A percentile compares a stretch with the other conserved stretches of the same genome.
Conservation (phyloP, 2,329 filamentous ascomycete species). For the Penicillium sp. region DNA sequence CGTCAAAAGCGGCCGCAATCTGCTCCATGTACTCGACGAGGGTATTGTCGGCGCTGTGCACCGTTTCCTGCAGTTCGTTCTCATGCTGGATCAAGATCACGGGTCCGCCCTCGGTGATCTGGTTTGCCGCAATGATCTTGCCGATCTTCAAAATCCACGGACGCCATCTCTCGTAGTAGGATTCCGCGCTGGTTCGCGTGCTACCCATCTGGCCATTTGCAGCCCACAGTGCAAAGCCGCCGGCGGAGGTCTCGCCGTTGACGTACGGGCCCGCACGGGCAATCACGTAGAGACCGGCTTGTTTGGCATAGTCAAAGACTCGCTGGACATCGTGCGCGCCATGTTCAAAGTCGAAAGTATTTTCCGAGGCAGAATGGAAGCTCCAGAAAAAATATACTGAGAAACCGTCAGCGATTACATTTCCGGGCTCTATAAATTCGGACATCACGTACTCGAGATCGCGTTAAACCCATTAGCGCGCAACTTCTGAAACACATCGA, state of each 20-base stretch:
- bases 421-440: not conserved
- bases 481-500: conserved; percentile 56
- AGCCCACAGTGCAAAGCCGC: conserved; percentile 48
- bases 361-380: conserved; percentile 29
- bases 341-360: conserved; percentile 50
- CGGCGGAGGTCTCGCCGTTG: conserved; percentile 53
- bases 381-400: conserved; percentile 34
- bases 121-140: conserved; percentile 49
- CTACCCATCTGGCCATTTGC: conserved; percentile 48
- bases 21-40: conserved; percentile 55
- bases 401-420: not conserved
- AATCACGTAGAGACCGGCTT: conserved; percentile 54
- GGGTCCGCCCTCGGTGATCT: conserved; percentile 52
- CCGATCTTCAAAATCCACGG: conserved; percentile 50
- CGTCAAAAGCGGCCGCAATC: conserved; percentile 46
- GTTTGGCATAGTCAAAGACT: conserved; percentile 52
- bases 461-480: conserved; percentile 55
- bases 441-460: conserved; percentile 36
- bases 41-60: conserved; percentile 45
- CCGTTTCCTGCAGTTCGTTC: conserved; percentile 52
- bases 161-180: conserved; percentile 48
- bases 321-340: conserved; percentile 52
- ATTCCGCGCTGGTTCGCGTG: conserved; percentile 44
- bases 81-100: conserved; percentile 55
- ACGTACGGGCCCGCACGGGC: conserved; percentile 52